phyloP scores from a whole-genome alignment of 2,329 filamentous ascomycete genomes.

The Aspergillus quadrilineatus region DNA sequence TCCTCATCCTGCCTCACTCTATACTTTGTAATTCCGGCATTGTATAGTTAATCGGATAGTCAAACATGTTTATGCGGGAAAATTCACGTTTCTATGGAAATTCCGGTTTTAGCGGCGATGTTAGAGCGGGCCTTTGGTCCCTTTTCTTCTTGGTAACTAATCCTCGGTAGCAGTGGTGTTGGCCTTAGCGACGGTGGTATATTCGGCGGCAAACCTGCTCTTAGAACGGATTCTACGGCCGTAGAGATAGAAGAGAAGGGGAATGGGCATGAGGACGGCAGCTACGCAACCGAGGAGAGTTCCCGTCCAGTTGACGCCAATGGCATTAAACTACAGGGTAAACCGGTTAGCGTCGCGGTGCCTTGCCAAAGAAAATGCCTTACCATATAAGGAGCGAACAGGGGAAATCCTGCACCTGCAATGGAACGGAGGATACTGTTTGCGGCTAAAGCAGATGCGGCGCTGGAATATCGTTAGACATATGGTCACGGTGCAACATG shows the following conservation, averaged over 20 bases:
- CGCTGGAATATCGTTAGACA: constrained; percentile 27
- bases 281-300: constrained; percentile 31
- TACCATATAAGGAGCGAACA: constrained; percentile 21
- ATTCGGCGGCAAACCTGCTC: constrained; percentile 35
- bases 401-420: constrained; percentile 41
- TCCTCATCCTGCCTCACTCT: neutral
- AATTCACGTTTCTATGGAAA: no score
- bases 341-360: neutral
- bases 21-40: neutral
- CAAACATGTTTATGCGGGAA: no score
- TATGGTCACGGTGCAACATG: neutral
- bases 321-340: constrained; percentile 24
- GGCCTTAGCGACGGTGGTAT: constrained; percentile 18
- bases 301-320: constrained; percentile 32
- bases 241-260: constrained; percentile 46
- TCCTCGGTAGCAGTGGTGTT: constrained; percentile 8
- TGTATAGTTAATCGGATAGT: no score
- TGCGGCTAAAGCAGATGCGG: constrained; percentile 51
- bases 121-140: no score
- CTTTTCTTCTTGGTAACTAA: neutral
- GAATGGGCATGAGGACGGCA: constrained; percentile 38
- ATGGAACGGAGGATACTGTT: constrained; percentile 51
- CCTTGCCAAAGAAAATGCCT: neutral
- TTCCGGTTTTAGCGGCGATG: no score
- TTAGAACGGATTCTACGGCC: constrained; percentile 40